A percentile compares a stretch with the other conserved stretches of the same genome.
Conservation (phyloP, 306 rosid genomes). For the Heteromeles arbutifolia region DNA sequence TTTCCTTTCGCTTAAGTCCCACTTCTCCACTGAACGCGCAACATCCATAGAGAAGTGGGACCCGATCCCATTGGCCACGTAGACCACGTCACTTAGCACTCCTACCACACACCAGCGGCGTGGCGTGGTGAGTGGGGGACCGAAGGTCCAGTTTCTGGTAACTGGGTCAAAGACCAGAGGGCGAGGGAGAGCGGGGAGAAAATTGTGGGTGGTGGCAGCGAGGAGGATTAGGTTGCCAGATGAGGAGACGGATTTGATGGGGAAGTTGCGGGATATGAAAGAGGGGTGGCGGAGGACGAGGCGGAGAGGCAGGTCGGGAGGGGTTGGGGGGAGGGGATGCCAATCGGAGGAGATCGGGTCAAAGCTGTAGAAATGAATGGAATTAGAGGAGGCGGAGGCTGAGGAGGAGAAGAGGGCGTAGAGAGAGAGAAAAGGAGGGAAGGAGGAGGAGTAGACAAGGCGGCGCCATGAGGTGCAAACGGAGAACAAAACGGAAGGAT, state of each 20-base stretch:
- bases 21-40: conserved; percentile 43
- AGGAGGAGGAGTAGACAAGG: conserved; percentile 54
- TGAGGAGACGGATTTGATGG: conserved; percentile 56
- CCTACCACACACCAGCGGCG: conserved; percentile 90
- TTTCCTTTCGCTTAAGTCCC: conserved; percentile 21
- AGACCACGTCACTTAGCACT: conserved; percentile 19
- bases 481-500: conserved; percentile 45
- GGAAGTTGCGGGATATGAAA: conserved; percentile 62
- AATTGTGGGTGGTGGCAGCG: conserved; percentile 57
- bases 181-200: conserved; percentile 54
- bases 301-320: conserved; percentile 33
- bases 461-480: conserved; percentile 70
- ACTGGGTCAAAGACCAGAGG: conserved; percentile 58
- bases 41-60: conserved; percentile 46
- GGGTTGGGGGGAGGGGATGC: conserved; percentile 44
- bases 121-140: conserved; percentile 40
- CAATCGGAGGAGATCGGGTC: conserved; percentile 59
- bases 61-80: conserved; percentile 75
- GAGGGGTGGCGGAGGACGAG: conserved; percentile 70
- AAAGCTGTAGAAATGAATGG: conserved; percentile 33
- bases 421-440: conserved; percentile 63
- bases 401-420: conserved; percentile 42
- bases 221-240: conserved; percentile 49
- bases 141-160: conserved; percentile 31
- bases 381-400: background rate